A percentile compares a stretch with the other conserved stretches of the same genome.
These are phyloP conservation scores for Ascodesmis nigricans DNA, from an alignment of 495 filamentous ascomycete species.

Conservation along the genomic window DNA sequence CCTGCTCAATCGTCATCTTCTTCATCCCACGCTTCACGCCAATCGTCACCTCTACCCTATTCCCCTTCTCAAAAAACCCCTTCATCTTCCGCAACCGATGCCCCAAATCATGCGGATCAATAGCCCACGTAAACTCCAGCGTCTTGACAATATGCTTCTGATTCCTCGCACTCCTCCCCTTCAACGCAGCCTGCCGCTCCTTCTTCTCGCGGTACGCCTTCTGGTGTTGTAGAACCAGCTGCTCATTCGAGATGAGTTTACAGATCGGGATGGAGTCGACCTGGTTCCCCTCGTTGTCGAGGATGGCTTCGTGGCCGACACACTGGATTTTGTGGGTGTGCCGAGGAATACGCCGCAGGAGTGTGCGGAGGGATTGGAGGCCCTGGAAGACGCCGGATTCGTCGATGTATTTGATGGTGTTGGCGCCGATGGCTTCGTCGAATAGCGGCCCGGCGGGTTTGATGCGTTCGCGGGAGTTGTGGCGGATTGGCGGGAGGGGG, in stretches of 20 bases:
- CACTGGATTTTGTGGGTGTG: conserved; percentile 28
- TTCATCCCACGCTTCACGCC: conserved; percentile 63
- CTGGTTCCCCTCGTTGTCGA: conserved; percentile 10
- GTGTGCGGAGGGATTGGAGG: conserved; percentile 21
- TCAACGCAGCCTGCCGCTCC: conserved; percentile 10
- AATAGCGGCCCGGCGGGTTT: no score
- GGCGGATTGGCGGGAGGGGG: no score
- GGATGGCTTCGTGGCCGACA: conserved; percentile 25
- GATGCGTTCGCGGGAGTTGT: no score
- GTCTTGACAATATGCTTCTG: conserved; percentile 27
- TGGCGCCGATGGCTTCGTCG: conserved; percentile 1
- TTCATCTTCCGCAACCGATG: conserved; percentile 33
- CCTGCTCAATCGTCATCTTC: conserved; percentile 33
- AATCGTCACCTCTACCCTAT: conserved; percentile 33
- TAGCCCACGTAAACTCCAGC: conserved; percentile 49
- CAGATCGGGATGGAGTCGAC: conserved; percentile 26
- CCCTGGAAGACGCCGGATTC: conserved; percentile 25
- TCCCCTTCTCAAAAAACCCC: conserved; percentile 33
- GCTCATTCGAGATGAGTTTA: conserved; percentile 31
- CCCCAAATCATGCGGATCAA: conserved; percentile 33
- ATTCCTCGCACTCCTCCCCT: conserved; percentile 5
- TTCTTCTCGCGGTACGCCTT: conserved; percentile 6
- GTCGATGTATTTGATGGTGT: conserved; percentile 25
- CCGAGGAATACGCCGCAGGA: conserved; percentile 26
- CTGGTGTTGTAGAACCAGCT: conserved; percentile 21